These are phyloP conservation scores for Scleroderma citrinum DNA, from an alignment of 768 basidiomycete genomes.

Conservation along the genomic window DNA sequence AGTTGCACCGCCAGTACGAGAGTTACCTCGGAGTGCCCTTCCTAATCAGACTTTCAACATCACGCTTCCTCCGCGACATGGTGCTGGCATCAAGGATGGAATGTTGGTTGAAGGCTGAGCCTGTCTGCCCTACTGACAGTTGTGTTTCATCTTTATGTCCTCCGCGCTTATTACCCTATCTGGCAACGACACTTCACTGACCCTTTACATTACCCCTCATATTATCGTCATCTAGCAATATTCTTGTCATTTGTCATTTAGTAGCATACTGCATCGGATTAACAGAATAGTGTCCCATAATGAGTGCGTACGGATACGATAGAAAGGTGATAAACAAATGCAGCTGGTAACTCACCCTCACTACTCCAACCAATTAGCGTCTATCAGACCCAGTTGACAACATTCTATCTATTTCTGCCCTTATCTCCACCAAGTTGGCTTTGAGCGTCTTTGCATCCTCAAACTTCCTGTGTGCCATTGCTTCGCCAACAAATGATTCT, in stretches of 20 bases:
- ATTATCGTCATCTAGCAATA: slow-evolving; percentile 23
- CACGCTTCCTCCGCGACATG: slow-evolving; percentile 26
- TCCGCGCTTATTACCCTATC: background rate
- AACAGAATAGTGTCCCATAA: background rate
- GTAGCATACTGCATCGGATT: slow-evolving; percentile 3
- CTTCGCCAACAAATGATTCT: slow-evolving; percentile 87
- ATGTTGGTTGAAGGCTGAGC: slow-evolving; percentile 28
- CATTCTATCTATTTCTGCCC: slow-evolving; percentile 74
- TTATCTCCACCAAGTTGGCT: slow-evolving; percentile 74
- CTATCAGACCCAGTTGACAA: slow-evolving; percentile 28
- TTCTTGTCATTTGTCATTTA: background rate
- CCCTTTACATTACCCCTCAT: slow-evolving; percentile 21
- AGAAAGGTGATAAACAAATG: background rate
- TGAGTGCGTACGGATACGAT: slow-evolving; percentile 9
- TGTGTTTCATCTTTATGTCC: slow-evolving; percentile 5
- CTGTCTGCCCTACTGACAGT: slow-evolving; percentile 10
- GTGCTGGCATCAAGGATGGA: slow-evolving; percentile 8
- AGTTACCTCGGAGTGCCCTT: slow-evolving; percentile 50
- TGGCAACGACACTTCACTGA: background rate
- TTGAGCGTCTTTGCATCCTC: slow-evolving; percentile 90
- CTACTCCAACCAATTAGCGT: slow-evolving; percentile 12
- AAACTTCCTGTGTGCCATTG: slow-evolving; percentile 85
- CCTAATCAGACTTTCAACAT: slow-evolving; percentile 45
- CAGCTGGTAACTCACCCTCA: too few relatives aligned
- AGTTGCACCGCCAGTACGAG: slow-evolving; percentile 25